Evolutionary conservation across 768 basidiomycete species (phyloP).

Genomic region (Suillus luteus): DNA sequence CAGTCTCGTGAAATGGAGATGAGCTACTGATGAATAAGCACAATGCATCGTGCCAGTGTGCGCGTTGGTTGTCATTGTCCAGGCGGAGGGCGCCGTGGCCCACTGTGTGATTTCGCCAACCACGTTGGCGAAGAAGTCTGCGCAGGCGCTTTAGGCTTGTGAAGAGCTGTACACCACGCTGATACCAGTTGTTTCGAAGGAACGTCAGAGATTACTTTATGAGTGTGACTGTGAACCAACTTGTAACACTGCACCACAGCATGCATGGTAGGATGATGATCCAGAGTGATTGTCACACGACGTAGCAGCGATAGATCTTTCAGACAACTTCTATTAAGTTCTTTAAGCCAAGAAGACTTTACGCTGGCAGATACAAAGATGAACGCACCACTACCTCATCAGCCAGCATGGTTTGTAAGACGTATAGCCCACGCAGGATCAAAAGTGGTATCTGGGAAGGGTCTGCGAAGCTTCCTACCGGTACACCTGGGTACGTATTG

Average conservation of each 20-base stretch:
- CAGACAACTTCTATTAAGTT: background rate
- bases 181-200: background rate
- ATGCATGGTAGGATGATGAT: background rate
- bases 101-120: too few species aligned
- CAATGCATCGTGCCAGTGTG: background rate
- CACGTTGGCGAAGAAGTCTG: too few species aligned
- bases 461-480: background rate
- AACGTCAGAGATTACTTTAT: background rate
- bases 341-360: background rate
- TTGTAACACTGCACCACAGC: background rate
- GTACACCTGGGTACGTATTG: background rate
- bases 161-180: background rate
- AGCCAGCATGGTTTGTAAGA: background rate
- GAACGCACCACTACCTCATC: background rate
- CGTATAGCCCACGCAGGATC: background rate
- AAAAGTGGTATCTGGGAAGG: background rate
- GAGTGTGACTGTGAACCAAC: background rate
- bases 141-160: background rate
- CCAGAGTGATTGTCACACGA: background rate
- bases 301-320: background rate
- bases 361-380: background rate
- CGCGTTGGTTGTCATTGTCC: too few species aligned
- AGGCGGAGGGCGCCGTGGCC: too few species aligned
- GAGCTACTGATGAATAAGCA: background rate
- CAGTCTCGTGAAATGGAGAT: background rate